Evolutionary conservation across 2,329 filamentous ascomycete species (phyloP).

Genomic region (Colletotrichum siamense): DNA sequence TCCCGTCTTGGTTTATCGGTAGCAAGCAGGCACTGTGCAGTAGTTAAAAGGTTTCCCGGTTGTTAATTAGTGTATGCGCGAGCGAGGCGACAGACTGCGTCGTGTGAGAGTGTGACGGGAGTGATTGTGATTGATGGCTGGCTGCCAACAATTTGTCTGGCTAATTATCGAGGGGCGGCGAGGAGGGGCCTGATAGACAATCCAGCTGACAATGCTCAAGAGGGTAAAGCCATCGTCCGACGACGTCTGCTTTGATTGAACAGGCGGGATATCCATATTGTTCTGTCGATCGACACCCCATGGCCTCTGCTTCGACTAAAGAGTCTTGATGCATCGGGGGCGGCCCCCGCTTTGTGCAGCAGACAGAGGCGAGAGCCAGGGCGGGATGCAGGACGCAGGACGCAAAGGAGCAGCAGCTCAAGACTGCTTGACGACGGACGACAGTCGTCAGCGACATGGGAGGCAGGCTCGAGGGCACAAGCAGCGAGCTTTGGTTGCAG

Average conservation of each 20-base stretch:
- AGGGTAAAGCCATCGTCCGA: not conserved
- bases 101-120: not conserved
- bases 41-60: not conserved
- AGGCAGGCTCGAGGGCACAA: not conserved
- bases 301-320: not conserved
- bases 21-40: not conserved
- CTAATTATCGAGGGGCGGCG: not conserved
- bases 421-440: not conserved
- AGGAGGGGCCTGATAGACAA: not conserved
- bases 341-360: constrained; percentile 2
- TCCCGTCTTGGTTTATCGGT: not conserved
- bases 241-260: not conserved
- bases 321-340: constrained; percentile 3
- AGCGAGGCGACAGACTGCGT: not conserved
- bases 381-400: not conserved
- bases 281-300: not conserved
- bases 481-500: not conserved
- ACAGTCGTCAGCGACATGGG: not conserved
- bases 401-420: not conserved
- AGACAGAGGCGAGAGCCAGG: not conserved
- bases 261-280: not conserved
- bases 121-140: not conserved
- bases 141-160: not conserved
- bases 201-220: not conserved
- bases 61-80: not conserved